Evolutionary conservation across 257 asterid genomes (phyloP), one percentile per base, ranked within the genome.

Genomic region (Craterostigma plantagineum): DNA sequence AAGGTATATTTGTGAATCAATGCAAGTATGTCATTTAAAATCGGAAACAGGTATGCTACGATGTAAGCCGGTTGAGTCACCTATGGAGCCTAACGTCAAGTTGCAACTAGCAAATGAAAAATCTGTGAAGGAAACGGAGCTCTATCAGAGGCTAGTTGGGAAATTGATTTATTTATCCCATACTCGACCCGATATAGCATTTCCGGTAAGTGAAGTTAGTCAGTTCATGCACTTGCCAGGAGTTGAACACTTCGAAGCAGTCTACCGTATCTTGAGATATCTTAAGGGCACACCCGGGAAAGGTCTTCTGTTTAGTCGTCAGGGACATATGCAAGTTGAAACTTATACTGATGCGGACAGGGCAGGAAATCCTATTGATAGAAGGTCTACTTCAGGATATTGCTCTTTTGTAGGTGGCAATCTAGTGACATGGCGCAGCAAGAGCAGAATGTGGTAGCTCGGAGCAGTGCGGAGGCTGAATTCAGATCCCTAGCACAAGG

Each of bases 361-460:
- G 59, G 52, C 17, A 34, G 47, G 42, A 5, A 33, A 18, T 13
- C 9, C 34, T 6, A 44, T 17, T 4, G 46, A 53, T 13, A 9
- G 41, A 18, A 18, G 16, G 16, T 52, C 50, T 9, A 52, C 51
- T 7, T 23, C 30, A 23, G 17, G 51, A 12, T 43, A 52, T 9
- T 43, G 37, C 27, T 5, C 51, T 1, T 42, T 12, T 34, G 30
- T 37, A 0, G 13, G 54, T 7, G 46, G 46, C 9, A 50, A 50
- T 18, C n/a, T 36, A 4, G 51, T 52, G 4, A 46, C 44, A 1
- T 54, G 60, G 45, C 0, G 33, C 4, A 54, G 48, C 11, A 37
- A 46, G 7, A 54, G 45, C 45, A 46, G 11, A 13, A 8, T 12
- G 35, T 23, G 8, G 12, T 11, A 3, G 27, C 6, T 14, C 2